phyloP scores from a whole-genome alignment of 257 asterid genomes.

The Ilex asprella region DNA sequence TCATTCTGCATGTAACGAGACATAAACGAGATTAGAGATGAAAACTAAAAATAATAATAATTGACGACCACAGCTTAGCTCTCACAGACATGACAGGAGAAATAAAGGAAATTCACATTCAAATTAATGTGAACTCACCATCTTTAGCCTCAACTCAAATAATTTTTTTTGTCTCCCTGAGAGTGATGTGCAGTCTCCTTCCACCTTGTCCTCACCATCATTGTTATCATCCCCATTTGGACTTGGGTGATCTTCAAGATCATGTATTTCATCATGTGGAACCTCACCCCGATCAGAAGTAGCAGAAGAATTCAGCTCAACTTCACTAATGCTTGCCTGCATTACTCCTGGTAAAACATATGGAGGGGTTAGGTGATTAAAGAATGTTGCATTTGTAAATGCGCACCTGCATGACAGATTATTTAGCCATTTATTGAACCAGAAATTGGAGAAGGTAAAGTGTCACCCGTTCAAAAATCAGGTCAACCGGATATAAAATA shows the following conservation, averaged over 20 bases:
- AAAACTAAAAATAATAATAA: not conserved
- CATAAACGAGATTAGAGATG: slow-evolving; percentile 6
- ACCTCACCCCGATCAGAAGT: slow-evolving; percentile 28
- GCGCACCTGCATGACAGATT: too few species aligned
- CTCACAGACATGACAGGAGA: not conserved
- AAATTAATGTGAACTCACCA: slow-evolving; percentile 38
- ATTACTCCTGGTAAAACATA: slow-evolving; percentile 25
- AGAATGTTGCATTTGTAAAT: too few species aligned
- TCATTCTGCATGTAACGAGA: slow-evolving; percentile 41
- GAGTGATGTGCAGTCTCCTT: slow-evolving; percentile 35
- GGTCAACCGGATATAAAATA: not conserved
- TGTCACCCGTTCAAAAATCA: not conserved
- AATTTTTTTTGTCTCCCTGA: slow-evolving; percentile 69
- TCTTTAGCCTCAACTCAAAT: slow-evolving; percentile 72
- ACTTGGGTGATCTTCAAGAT: slow-evolving; percentile 3
- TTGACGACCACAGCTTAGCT: too few species aligned
- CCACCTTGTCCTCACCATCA: slow-evolving; percentile 29
- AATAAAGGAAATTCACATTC: not conserved
- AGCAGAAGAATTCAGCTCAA: slow-evolving; percentile 14
- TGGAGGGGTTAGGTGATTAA: not conserved
- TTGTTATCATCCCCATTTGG: slow-evolving; percentile 33
- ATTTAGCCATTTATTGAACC: too few species aligned
- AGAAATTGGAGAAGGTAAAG: too few species aligned
- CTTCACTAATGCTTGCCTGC: slow-evolving; percentile 19
- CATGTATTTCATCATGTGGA: slow-evolving; percentile 17